Percentiles rank a stretch among this genome's conserved stretches.
These are phyloP conservation scores for Diutina sp. DNA, from an alignment of 1,139 yeast genomes.

Conservation along the genomic window DNA sequence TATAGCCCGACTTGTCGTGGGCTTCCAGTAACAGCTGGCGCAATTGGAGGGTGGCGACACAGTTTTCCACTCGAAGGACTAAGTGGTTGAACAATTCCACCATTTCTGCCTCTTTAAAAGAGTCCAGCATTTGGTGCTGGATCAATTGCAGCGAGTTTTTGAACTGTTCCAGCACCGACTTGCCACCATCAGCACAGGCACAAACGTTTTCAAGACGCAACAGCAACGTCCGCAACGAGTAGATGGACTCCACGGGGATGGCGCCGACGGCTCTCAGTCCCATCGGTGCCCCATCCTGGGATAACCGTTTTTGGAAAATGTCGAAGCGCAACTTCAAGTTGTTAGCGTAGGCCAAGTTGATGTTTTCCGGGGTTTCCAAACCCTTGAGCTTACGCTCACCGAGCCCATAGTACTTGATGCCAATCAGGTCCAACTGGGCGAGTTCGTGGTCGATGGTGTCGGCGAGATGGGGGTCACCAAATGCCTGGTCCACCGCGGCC, in stretches of 20 bases:
- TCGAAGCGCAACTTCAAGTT: slow-evolving; percentile 46
- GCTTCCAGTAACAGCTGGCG: slow-evolving; percentile 6
- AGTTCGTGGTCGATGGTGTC: slow-evolving; percentile 59
- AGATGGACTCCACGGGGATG: slow-evolving; percentile 30
- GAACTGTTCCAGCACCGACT: neutral
- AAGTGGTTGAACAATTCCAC: slow-evolving; percentile 47
- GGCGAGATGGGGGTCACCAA: slow-evolving; percentile 44
- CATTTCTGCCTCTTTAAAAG: slow-evolving; percentile 1
- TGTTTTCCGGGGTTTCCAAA: slow-evolving; percentile 81
- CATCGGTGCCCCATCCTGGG: slow-evolving; percentile 9
- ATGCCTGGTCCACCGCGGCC: slow-evolving; percentile 37
- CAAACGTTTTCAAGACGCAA: slow-evolving; percentile 38
- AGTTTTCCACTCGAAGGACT: slow-evolving; percentile 43
- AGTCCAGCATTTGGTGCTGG: neutral
- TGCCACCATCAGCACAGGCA: slow-evolving; percentile 3
- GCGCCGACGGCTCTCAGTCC: slow-evolving; percentile 23
- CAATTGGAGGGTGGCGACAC: slow-evolving; percentile 22
- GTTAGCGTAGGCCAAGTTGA: slow-evolving; percentile 69
- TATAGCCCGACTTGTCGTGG: slow-evolving; percentile 9
- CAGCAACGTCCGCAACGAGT: slow-evolving; percentile 34
- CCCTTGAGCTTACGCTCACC: slow-evolving; percentile 93
- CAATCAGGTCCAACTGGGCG: slow-evolving; percentile 51
- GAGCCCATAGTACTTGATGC: slow-evolving; percentile 54
- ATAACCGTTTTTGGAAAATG: slow-evolving; percentile 20
- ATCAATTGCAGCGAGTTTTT: neutral